Conservation (phyloP, 2,329 filamentous ascomycete genomes). For the Nannizziopsis barbatae region DNA sequence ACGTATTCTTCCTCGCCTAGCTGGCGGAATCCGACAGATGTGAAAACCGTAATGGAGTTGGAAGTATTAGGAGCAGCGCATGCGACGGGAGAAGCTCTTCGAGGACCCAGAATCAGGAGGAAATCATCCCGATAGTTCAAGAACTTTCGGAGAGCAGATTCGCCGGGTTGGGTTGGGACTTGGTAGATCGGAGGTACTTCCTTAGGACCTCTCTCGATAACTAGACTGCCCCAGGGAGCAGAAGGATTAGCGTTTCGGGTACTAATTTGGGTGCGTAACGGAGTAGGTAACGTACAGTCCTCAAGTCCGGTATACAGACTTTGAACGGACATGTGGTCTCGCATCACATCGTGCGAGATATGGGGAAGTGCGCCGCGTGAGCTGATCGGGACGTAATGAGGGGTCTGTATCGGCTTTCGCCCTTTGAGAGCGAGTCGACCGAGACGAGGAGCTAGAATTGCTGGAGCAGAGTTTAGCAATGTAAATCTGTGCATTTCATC, state of each 20-base stretch:
- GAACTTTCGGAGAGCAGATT: constrained; percentile 61
- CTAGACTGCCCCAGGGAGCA: constrained; percentile 38
- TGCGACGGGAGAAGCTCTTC: constrained; percentile 63
- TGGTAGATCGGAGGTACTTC: constrained; percentile 44
- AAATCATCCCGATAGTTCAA: constrained; percentile 57
- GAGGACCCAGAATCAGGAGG: constrained; percentile 61
- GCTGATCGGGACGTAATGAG: constrained; percentile 66
- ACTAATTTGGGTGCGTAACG: background rate
- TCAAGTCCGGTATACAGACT: constrained; percentile 76
- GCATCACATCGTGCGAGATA: constrained; percentile 72
- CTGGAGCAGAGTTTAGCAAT: constrained; percentile 25
- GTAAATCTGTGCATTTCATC: constrained; percentile 32
- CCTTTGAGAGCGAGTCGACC: constrained; percentile 54
- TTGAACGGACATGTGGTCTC: constrained; percentile 51
- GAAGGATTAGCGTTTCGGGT: constrained; percentile 21
- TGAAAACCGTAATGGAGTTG: constrained; percentile 63
- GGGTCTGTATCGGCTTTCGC: constrained; percentile 63
- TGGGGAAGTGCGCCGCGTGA: constrained; percentile 82
- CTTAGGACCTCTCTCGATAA: constrained; percentile 48
- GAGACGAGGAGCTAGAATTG: constrained; percentile 47
- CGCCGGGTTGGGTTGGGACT: constrained; percentile 33
- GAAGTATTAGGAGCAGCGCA: constrained; percentile 59
- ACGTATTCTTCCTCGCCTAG: constrained; percentile 60
- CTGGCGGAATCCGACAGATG: constrained; percentile 71
- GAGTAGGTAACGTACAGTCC: constrained; percentile 66